Conservation (phyloP, 164 flowering plant species). For the Macadamia integrifolia region DNA sequence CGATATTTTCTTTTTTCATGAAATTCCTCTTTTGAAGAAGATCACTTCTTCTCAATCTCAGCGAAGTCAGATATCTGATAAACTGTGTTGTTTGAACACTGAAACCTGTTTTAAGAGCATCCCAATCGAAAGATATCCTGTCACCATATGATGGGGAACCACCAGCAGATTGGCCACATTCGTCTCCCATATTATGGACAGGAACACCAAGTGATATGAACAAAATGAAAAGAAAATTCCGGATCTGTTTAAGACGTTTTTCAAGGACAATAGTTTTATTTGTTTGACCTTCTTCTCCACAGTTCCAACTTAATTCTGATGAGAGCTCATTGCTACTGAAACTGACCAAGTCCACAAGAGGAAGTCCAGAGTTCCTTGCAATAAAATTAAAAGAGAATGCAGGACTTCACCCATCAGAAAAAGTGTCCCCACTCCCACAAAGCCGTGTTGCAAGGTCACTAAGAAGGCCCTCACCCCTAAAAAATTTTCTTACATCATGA, state of each 20-base stretch:
- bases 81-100: slow-evolving; percentile 60
- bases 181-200: slow-evolving; percentile 95
- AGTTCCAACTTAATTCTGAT: slow-evolving; percentile 86
- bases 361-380: slow-evolving; percentile 65
- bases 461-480: slow-evolving; percentile 70
- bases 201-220: slow-evolving; percentile 87
- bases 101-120: slow-evolving; percentile 47
- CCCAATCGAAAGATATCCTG: slow-evolving; percentile 67
- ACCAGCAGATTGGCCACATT: slow-evolving; percentile 77
- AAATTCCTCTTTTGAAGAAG: slow-evolving; percentile 52
- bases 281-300: slow-evolving; percentile 95
- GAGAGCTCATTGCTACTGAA: slow-evolving; percentile 51
- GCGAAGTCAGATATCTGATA: slow-evolving; percentile 55
- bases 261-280: slow-evolving; percentile 56
- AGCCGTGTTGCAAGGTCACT: slow-evolving; percentile 88
- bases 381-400: slow-evolving; percentile 80
- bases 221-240: slow-evolving; percentile 74
- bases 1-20: slow-evolving; percentile 53
- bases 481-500: slow-evolving; percentile 58
- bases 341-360: slow-evolving; percentile 92
- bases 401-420: slow-evolving; percentile 78
- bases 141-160: slow-evolving; percentile 53
- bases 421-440: slow-evolving; percentile 90
- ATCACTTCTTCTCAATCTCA: slow-evolving; percentile 54
- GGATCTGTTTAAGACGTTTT: slow-evolving; percentile 79